phyloP scores from a whole-genome alignment of 164 flowering plant species.

The Aristolochia californica region DNA sequence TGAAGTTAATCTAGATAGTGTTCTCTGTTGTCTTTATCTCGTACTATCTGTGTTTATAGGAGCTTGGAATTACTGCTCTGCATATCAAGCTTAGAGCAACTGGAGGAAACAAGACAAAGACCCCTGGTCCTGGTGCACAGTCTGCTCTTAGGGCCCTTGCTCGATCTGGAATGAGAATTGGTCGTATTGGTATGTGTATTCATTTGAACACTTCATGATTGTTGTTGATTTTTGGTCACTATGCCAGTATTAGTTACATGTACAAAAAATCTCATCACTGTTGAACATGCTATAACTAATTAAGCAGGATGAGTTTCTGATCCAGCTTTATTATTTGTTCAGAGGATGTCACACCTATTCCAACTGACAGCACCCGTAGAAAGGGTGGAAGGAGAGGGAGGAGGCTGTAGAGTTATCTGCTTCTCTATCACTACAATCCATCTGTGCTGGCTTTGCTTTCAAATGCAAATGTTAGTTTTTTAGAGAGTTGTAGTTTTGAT shows the following conservation, averaged over 20 bases:
- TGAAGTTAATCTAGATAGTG: no score
- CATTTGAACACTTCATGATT: no score
- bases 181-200: constrained; percentile 46
- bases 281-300: not conserved
- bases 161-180: constrained; percentile 52
- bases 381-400: constrained; percentile 9
- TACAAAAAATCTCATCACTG: not conserved
- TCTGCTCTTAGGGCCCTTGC: constrained; percentile 67
- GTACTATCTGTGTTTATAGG: constrained; percentile 17
- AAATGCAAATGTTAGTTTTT: no score
- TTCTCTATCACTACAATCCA: no score
- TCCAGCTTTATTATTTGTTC: not conserved
- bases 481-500: no score
- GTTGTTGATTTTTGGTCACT: no score
- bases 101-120: constrained; percentile 74
- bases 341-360: constrained; percentile 6
- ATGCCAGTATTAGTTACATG: no score
- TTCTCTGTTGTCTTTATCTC: no score
- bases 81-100: constrained; percentile 73
- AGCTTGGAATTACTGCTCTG: constrained; percentile 58
- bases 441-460: no score
- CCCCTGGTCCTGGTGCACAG: constrained; percentile 84
- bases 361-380: constrained; percentile 8
- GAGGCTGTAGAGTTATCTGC: constrained; percentile 1
- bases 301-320: not conserved